Conservation (phyloP, 2,329 filamentous ascomycete species). For the Cytospora paraplurivora region DNA sequence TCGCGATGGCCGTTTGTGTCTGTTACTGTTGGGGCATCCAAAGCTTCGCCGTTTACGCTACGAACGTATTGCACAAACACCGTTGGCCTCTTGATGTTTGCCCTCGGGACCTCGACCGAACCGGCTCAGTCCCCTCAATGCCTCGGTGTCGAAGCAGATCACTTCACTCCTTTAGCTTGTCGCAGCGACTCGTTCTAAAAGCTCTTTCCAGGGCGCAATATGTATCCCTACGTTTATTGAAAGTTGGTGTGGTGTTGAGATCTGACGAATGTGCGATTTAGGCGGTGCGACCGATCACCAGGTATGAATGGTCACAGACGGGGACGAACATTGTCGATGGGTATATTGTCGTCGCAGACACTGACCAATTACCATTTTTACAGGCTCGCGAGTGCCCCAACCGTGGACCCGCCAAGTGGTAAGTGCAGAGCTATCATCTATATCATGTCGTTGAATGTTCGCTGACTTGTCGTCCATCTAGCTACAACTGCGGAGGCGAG, state of each 20-base stretch:
- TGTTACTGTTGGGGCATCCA: not conserved
- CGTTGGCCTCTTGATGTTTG: not conserved
- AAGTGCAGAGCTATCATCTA: conserved; percentile 40
- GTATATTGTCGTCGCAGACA: conserved; percentile 30
- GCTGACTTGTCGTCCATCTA: conserved; percentile 23
- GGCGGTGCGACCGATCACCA: conserved; percentile 75
- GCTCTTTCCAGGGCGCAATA: conserved; percentile 24
- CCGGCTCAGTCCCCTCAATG: not conserved
- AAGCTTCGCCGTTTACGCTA: not conserved
- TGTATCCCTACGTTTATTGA: conserved; percentile 23
- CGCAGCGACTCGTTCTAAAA: conserved; percentile 30
- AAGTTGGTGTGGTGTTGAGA: conserved; percentile 30
- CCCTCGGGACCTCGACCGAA: not conserved
- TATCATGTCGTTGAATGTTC: not conserved
- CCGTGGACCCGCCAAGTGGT: conserved; percentile 82
- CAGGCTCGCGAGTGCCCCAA: conserved; percentile 85
- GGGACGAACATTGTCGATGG: conserved; percentile 28
- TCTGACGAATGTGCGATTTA: conserved; percentile 44
- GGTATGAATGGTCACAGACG: conserved; percentile 53
- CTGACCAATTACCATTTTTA: conserved; percentile 34
- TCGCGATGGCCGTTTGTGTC: not conserved
- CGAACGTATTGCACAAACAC: not conserved
- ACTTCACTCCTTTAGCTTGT: conserved; percentile 1
- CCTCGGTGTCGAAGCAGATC: conserved; percentile 1
- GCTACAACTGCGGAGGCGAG: conserved; percentile 42